Base-by-base conservation (phyloP, 2,329 filamentous ascomycete species). In the Cladorrhinum sp. region DNA sequence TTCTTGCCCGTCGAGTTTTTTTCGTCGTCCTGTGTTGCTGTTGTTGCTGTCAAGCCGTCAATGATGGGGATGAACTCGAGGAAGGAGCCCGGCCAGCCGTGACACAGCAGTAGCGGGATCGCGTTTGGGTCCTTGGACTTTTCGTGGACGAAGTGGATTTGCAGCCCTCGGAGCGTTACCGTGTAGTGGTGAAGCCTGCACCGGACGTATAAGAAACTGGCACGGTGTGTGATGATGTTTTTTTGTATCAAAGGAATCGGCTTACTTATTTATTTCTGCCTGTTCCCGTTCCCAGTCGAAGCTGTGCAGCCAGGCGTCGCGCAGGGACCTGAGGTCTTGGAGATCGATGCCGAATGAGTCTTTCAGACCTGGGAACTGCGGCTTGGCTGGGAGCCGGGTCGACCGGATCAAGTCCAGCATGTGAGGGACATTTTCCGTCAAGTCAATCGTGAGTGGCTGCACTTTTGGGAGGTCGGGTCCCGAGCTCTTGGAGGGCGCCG, bases 11-110 rank as follows among this genome's bases (percentile, higher is more conserved):
- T 52, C 10, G 50, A 30, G 23, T 4, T 28, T 9, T 18, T 52
- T n/a, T 21, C 50, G n/a, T n/a, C n/a, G 2, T 14, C 28, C 10
- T 20, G 5, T n/a, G n/a, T n/a, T n/a, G n/a, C n/a, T n/a, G n/a
- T n/a, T n/a, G n/a, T n/a, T n/a, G n/a, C n/a, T n/a, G 21, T 52
- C 10, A 52, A 12, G 5, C n/a, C 50, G 9, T 28, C 20, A 23
- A 52, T 52, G 50, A 28, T 30, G 26, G 51, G 51, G 10, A 54
- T 20, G 26, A 82, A 82, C 60, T 84, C 82, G 1, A 80, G 68
- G 61, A 81, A 79, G 3, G 72, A 75, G 9, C 72, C 71, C 77
- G 78, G 62, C 74, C 68, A 69, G 67, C 70, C 64, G 72, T 73
- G 77, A 71, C 61, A 46, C 30, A 66, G 60, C 3, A 69, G 6